phyloP scores from a whole-genome alignment of 495 filamentous ascomycete species.

The Penicillium dipodomyicola region DNA sequence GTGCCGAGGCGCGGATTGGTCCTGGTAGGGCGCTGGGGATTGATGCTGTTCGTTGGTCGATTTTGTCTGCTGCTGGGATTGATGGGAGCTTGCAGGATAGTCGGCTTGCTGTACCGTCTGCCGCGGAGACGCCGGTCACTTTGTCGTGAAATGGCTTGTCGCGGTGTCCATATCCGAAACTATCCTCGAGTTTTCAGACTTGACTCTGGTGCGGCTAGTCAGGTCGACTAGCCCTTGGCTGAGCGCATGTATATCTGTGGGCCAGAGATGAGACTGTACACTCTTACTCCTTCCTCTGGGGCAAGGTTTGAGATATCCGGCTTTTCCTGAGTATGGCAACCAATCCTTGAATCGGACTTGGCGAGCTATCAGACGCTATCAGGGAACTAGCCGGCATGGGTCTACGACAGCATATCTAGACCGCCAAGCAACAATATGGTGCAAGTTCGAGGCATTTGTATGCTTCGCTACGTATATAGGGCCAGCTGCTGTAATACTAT shows the following conservation, averaged over 20 bases:
- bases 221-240: neutral
- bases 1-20: slow-evolving; percentile 33
- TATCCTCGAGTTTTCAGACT: neutral
- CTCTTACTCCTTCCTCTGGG: neutral
- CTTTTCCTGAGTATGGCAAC: neutral
- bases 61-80: slow-evolving; percentile 50
- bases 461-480: neutral
- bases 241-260: neutral
- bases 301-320: neutral
- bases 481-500: neutral
- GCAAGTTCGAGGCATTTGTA: neutral
- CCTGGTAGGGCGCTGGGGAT: slow-evolving; percentile 44
- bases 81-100: slow-evolving; percentile 36
- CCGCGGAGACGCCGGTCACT: neutral
- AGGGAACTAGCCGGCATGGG: neutral
- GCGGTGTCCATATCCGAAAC: neutral
- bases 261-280: neutral
- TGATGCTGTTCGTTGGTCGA: slow-evolving; percentile 49
- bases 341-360: neutral
- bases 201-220: neutral
- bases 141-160: neutral
- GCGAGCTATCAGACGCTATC: neutral
- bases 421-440: neutral
- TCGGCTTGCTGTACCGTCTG: slow-evolving; percentile 6
- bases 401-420: neutral